phyloP scores from a whole-genome alignment of 1,284 basidiomycete genomes.

The Ganoderma multipileum region DNA sequence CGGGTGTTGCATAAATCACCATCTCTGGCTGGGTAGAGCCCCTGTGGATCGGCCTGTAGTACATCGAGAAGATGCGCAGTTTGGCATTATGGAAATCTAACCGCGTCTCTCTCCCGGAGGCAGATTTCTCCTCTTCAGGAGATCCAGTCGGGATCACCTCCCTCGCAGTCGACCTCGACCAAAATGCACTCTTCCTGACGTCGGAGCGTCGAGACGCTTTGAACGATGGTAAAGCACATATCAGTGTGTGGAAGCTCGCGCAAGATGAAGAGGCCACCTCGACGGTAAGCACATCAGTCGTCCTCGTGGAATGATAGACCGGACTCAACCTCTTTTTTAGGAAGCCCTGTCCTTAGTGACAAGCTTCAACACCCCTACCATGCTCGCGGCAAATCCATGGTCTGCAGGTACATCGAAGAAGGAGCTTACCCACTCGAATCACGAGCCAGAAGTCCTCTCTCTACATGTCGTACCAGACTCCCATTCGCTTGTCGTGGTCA shows the following conservation, averaged over 20 bases:
- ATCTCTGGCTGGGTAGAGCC: neutral
- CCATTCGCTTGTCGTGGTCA: slow-evolving; percentile 60
- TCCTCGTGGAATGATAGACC: neutral
- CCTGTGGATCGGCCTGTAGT: neutral
- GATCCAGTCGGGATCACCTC: slow-evolving; percentile 43
- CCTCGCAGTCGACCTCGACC: slow-evolving; percentile 74
- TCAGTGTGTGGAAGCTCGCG: slow-evolving; percentile 50
- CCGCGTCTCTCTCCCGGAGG: slow-evolving; percentile 5
- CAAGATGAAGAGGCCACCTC: slow-evolving; percentile 30
- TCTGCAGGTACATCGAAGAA: slow-evolving; percentile 21
- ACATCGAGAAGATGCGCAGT: slow-evolving; percentile 11
- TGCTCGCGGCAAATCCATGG: slow-evolving; percentile 36
- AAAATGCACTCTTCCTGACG: slow-evolving; percentile 63
- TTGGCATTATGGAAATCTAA: slow-evolving; percentile 8
- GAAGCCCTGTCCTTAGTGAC: slow-evolving; percentile 29
- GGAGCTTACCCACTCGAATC: neutral
- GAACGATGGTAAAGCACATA: slow-evolving; percentile 54
- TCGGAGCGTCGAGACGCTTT: slow-evolving; percentile 62
- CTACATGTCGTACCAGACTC: slow-evolving; percentile 36
- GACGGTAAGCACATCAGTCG: neutral
- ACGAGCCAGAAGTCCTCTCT: slow-evolving; percentile 39
- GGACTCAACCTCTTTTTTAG: slow-evolving; percentile 1
- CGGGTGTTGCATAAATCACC: neutral
- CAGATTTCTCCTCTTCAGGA: slow-evolving; percentile 15
- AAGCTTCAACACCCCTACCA: slow-evolving; percentile 34